phyloP scores from a whole-genome alignment of 345 rosid genomes.

The Melaleuca alternifolia region DNA sequence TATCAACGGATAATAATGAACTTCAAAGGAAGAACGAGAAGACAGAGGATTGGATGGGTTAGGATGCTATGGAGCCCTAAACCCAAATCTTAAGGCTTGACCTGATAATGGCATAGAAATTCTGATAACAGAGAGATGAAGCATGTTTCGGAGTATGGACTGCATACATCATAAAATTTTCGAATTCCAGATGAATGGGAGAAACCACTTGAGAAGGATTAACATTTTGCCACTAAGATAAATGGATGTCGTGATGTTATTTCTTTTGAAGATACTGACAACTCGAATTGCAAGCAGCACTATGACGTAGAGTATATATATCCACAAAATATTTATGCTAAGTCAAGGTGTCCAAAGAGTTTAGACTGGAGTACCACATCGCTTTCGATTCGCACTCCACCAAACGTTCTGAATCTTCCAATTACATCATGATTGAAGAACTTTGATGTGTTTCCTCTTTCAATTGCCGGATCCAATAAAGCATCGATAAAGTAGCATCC shows the following conservation, averaged over 20 bases:
- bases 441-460: slow-evolving; percentile 35
- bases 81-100: neutral
- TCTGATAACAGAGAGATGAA: neutral
- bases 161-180: neutral
- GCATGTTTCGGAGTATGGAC: neutral
- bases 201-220: neutral
- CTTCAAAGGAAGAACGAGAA: neutral
- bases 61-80: neutral
- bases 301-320: neutral
- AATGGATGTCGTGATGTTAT: neutral
- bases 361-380: slow-evolving; percentile 49
- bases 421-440: slow-evolving; percentile 50
- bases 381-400: slow-evolving; percentile 96
- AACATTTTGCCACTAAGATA: neutral
- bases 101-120: neutral
- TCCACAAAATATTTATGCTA: neutral
- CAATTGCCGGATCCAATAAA: slow-evolving; percentile 60
- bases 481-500: slow-evolving; percentile 93
- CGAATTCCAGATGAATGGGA: neutral
- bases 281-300: neutral
- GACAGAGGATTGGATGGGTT: neutral
- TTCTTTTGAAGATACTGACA: neutral
- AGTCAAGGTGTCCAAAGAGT: neutral
- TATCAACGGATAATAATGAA: neutral
- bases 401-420: slow-evolving; percentile 53